Evolutionary conservation across 208 protist genomes (phyloP).

Genomic region (Leishmania mexicana): DNA sequence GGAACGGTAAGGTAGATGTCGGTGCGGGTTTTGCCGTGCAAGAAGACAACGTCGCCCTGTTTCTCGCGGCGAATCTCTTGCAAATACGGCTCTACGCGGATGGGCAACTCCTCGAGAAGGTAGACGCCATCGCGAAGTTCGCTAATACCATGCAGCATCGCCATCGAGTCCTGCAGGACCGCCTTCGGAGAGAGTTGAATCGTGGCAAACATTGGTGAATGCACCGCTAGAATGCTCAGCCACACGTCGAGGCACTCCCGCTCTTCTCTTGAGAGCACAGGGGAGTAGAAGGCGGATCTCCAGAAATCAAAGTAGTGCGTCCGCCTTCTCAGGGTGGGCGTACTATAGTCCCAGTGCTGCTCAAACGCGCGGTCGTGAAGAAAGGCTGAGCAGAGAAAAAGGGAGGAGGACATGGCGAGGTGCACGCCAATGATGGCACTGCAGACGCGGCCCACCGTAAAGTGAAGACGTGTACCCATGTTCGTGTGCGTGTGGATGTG

Average conservation of each 20-base stretch:
- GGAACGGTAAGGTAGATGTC: conserved; percentile 48
- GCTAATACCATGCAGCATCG: conserved; percentile 42
- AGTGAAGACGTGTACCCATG: conserved; percentile 2
- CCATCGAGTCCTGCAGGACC: conserved; percentile 60
- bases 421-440: conserved; percentile 36
- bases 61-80: conserved; percentile 57
- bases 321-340: conserved; percentile 36
- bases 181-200: conserved; percentile 41
- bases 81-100: conserved; percentile 39
- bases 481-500: background rate
- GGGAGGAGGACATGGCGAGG: conserved; percentile 22
- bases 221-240: conserved; percentile 43
- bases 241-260: conserved; percentile 60
- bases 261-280: conserved; percentile 45
- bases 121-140: conserved; percentile 60
- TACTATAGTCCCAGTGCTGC: conserved; percentile 69
- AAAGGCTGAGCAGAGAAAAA: conserved; percentile 39
- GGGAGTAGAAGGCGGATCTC: conserved; percentile 39
- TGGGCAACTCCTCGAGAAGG: conserved; percentile 39
- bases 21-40: conserved; percentile 55
- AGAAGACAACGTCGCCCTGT: conserved; percentile 50
- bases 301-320: conserved; percentile 48
- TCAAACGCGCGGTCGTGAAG: conserved; percentile 53
- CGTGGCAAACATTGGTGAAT: conserved; percentile 27
- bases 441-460: conserved; percentile 31